Conservation (phyloP, 768 basidiomycete genomes). For the Tubosaeta brunneosetosa region DNA sequence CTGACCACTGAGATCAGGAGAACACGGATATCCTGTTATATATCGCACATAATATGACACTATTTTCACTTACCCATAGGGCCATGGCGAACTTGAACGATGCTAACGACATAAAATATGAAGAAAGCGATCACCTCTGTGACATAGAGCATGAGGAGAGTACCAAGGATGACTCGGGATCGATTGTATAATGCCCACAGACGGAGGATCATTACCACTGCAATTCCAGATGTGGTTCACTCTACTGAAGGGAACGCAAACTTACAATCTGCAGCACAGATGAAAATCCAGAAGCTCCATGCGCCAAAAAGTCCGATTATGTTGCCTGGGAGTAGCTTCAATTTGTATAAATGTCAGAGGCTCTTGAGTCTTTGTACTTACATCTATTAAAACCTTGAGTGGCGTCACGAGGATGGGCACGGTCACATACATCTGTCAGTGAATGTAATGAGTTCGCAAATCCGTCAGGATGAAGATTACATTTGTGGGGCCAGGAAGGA, state of each 20-base stretch:
- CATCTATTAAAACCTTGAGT: conserved; percentile 1
- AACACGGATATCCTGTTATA: neutral
- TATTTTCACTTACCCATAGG: neutral
- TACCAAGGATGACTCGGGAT: neutral
- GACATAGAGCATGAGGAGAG: neutral
- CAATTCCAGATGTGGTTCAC: neutral
- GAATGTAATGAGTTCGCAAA: neutral
- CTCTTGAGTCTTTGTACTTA: neutral
- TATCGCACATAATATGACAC: neutral
- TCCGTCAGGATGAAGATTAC: neutral
- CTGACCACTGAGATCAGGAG: neutral
- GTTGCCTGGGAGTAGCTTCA: neutral
- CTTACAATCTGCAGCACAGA: neutral
- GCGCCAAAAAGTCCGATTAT: neutral
- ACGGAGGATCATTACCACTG: neutral
- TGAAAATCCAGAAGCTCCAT: neutral
- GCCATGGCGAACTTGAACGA: neutral
- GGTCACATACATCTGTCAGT: conserved; percentile 3
- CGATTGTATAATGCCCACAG: neutral
- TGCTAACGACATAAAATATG: neutral
- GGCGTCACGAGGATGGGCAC: neutral
- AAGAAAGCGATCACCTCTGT: neutral
- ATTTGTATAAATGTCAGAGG: neutral
- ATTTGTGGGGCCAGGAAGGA: conserved; percentile 6
- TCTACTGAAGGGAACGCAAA: neutral